Evolutionary conservation across 176 grass and related monocot genomes (phyloP), one percentile per base, ranked within the genome.

Genomic region (Raddia distichophylla): DNA sequence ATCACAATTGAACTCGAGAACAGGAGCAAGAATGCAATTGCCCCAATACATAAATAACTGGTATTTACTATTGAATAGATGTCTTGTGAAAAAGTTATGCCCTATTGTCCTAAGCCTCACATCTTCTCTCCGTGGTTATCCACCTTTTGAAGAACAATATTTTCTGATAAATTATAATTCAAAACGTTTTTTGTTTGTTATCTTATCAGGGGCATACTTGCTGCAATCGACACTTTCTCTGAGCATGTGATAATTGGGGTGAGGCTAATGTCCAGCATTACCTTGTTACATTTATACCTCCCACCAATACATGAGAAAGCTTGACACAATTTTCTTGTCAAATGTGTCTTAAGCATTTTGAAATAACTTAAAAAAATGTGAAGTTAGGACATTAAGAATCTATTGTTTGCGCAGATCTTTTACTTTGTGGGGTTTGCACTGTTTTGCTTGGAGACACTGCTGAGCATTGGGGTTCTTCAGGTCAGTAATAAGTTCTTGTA

Each of bases 391-490:
- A 56, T 7, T 70, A 76, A 71, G 14, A 32, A 71, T 62, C 1
- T 22, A 66, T 12, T 45, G 34, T 15, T 78, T 35, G 76, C 85
- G 54, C 72, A 97, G 94, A 89, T 94, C 67, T 97, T 97, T 76
- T 97, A 97, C 82, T 90, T 97, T 43, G 67, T 97, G 17, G 94
- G 94, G 12, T 97, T 97, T 69, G 82, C 87, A 32, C 83, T 94
- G 16, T 97, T 97, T 86, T 97, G 91, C 88, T 94, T 97, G 87
- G 94, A 97, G 86, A 92, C 91, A 43, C 85, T 97, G 54, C 50
- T 97, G 67, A 97, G 94, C 86, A 89, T 97, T 60, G 90, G 85
- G 62, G 89, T 97, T 83, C 87, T 97, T 86, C 91, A 97, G 94
- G 94, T 97, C 73, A 66, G 88, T 59, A 71, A 77, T 83, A 74